These are phyloP conservation scores for Lecanicillium sp. DNA, from an alignment of 2,329 filamentous ascomycete genomes.

Conservation along the genomic window DNA sequence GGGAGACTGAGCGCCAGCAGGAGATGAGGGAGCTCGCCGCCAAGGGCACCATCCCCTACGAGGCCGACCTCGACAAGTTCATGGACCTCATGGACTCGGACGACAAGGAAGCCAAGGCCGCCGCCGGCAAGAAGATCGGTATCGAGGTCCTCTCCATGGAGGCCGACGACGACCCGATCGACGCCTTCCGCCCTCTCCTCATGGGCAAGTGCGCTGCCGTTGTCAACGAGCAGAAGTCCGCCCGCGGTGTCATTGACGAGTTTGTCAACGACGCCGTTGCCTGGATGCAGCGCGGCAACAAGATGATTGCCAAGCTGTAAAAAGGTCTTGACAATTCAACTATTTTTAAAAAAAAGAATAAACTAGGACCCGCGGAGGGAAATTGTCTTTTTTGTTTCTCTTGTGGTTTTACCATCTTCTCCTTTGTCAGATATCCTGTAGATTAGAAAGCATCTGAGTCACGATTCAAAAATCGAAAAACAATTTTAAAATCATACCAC, in stretches of 20 bases:
- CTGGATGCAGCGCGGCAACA: conserved; percentile 62
- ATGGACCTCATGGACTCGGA: conserved; percentile 54
- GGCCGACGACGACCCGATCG: conserved; percentile 78
- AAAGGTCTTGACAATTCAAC: conserved; percentile 5
- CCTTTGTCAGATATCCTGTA: conserved; percentile 19
- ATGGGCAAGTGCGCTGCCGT: conserved; percentile 98
- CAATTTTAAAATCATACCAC: background rate
- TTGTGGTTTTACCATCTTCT: conserved; percentile 12
- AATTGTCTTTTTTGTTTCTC: conserved; percentile 19
- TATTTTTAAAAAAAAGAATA: conserved; percentile 8
- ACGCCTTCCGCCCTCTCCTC: conserved; percentile 82
- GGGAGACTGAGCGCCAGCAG: conserved; percentile 82
- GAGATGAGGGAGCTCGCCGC: conserved; percentile 90
- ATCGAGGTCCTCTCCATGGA: conserved; percentile 61
- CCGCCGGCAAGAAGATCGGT: conserved; percentile 47
- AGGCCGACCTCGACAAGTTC: conserved; percentile 86
- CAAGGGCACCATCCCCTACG: conserved; percentile 89
- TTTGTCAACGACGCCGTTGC: conserved; percentile 76
- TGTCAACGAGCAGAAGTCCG: conserved; percentile 84
- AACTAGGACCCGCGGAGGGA: background rate
- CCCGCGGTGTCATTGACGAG: conserved; percentile 91
- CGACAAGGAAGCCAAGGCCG: conserved; percentile 48
- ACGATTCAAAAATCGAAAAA: conserved; percentile 10
- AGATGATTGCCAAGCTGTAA: conserved; percentile 66
- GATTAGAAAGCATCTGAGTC: conserved; percentile 18